Evolutionary conservation across 495 filamentous ascomycete genomes (phyloP).

Genomic region (Amphirosellinia nigrospora): DNA sequence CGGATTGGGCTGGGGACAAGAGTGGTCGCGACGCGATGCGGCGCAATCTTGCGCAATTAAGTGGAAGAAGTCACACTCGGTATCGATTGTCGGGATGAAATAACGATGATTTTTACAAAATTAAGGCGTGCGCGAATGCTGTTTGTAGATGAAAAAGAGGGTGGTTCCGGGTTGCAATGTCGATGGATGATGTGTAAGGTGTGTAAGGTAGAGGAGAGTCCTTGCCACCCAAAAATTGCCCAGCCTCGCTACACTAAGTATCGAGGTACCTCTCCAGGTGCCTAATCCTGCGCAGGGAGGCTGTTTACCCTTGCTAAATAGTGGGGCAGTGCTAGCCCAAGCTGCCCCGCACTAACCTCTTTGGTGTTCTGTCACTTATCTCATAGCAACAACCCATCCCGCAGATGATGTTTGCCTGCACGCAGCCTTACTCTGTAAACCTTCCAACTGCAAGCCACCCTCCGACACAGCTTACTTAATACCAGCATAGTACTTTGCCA

Average conservation of each 20-base stretch:
- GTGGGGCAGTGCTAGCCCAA: background rate
- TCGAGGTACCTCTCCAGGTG: background rate
- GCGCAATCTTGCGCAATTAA: no score
- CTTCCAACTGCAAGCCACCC: background rate
- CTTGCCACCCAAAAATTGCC: slow-evolving; percentile 16
- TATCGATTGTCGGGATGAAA: background rate
- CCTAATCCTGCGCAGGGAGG: background rate
- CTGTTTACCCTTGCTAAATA: background rate
- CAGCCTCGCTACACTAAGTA: slow-evolving; percentile 15
- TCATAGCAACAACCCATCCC: slow-evolving; percentile 9
- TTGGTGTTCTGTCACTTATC: slow-evolving; percentile 1
- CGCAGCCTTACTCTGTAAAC: background rate
- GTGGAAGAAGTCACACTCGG: no score
- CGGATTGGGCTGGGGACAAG: slow-evolving; percentile 21
- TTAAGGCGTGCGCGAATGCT: background rate
- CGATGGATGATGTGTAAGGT: background rate
- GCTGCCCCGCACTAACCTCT: slow-evolving; percentile 33
- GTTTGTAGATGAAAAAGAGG: background rate
- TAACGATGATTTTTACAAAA: background rate
- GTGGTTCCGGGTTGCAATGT: background rate
- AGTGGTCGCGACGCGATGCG: background rate
- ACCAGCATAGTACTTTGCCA: background rate
- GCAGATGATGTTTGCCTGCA: background rate
- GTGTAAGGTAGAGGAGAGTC: background rate
- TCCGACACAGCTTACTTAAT: background rate